Percentiles rank a stretch among this genome's conserved stretches.
Conservation (phyloP, 257 asterid species). For the Salvia hispanica region DNA sequence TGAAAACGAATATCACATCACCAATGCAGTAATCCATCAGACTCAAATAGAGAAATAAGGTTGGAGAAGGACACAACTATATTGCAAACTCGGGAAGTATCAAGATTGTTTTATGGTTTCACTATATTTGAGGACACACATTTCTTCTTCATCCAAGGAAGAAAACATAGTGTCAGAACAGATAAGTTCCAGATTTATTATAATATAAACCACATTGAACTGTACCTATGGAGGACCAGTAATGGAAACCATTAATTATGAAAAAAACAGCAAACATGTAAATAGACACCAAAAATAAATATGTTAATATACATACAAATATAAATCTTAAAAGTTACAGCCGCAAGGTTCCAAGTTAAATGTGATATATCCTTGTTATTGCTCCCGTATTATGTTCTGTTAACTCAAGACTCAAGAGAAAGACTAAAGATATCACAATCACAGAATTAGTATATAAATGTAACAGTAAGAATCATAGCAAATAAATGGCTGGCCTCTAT, state of each 20-base stretch:
- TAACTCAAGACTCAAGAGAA: not conserved
- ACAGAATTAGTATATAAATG: not conserved
- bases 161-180: not conserved
- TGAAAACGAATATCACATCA: conserved; percentile 1
- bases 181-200: not conserved
- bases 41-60: conserved; percentile 12
- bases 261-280: conserved; percentile 9
- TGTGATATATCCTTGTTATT: not conserved
- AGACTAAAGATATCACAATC: not conserved
- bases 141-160: conserved; percentile 8
- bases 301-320: not conserved
- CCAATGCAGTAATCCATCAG: conserved; percentile 6
- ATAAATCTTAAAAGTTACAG: not conserved
- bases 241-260: not conserved
- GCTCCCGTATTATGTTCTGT: not conserved
- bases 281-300: not conserved
- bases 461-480: not conserved
- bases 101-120: not conserved
- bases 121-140: conserved; percentile 17
- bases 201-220: not conserved
- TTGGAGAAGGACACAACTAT: conserved; percentile 25
- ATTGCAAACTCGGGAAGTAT: conserved; percentile 16
- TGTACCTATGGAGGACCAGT: not conserved
- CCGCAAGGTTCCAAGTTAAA: not conserved
- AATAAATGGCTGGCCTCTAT: not conserved